These are phyloP conservation scores for Rhizopogon roseolus DNA, from an alignment of 768 basidiomycete species.

Conservation along the genomic window DNA sequence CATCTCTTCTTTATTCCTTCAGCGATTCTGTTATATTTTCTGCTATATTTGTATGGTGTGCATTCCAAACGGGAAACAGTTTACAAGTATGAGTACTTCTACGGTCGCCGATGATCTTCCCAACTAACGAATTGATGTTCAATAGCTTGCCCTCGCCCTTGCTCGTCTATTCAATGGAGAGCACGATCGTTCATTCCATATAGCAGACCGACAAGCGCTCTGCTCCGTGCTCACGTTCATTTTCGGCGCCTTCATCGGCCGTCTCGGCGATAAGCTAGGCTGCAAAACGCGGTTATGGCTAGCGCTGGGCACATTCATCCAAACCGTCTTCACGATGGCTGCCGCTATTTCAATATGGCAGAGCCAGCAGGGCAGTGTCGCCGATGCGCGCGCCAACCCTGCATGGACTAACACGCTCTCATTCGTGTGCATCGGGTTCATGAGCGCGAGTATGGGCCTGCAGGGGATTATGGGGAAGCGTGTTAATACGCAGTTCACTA, in stretches of 20 bases:
- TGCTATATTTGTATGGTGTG: slow-evolving; percentile 80
- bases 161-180: slow-evolving; percentile 67
- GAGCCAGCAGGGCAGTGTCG: slow-evolving; percentile 52
- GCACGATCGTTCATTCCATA: slow-evolving; percentile 62
- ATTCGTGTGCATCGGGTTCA: slow-evolving; percentile 71
- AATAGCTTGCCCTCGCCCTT: slow-evolving; percentile 71
- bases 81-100: slow-evolving; percentile 43
- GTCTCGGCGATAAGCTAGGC: slow-evolving; percentile 81
- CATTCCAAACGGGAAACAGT: slow-evolving; percentile 80
- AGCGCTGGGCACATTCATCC: slow-evolving; percentile 62
- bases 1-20: not conserved
- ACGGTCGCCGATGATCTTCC: too few relatives aligned
- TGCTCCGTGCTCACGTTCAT: slow-evolving; percentile 78
- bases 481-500: slow-evolving; percentile 73
- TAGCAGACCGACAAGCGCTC: slow-evolving; percentile 79
- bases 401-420: slow-evolving; percentile 66
- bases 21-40: slow-evolving; percentile 75
- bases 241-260: slow-evolving; percentile 70
- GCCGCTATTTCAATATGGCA: slow-evolving; percentile 70
- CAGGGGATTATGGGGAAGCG: slow-evolving; percentile 86
- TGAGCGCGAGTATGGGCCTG: slow-evolving; percentile 77
- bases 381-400: slow-evolving; percentile 51
- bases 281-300: slow-evolving; percentile 73
- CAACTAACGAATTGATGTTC: not conserved
- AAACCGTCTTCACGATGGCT: slow-evolving; percentile 72